A percentile compares a stretch with the other conserved stretches of the same genome.
Conservation (phyloP, 495 filamentous ascomycete species). For the Acidomyces sp. region DNA sequence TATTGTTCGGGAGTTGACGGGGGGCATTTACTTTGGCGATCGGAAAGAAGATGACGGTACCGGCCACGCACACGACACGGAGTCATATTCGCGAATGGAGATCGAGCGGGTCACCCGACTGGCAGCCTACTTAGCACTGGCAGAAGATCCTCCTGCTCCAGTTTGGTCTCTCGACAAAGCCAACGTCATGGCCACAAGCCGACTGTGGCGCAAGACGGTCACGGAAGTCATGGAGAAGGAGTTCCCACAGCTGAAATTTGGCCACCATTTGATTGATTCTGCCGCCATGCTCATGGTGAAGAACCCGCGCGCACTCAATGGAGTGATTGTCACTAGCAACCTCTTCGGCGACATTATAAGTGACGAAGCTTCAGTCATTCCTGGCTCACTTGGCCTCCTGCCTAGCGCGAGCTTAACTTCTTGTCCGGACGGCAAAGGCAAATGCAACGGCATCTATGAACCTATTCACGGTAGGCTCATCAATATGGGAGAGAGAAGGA, state of each 20-base stretch:
- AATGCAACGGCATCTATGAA: slow-evolving; percentile 84
- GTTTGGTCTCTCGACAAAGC: slow-evolving; percentile 94
- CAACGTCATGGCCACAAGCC: slow-evolving; percentile 82
- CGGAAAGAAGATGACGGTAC: slow-evolving; percentile 73
- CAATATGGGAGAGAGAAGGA: too few species aligned
- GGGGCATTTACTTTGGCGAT: slow-evolving; percentile 94
- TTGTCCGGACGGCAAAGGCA: slow-evolving; percentile 66
- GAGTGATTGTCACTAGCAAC: slow-evolving; percentile 87
- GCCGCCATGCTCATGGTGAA: slow-evolving; percentile 97
- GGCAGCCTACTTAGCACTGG: slow-evolving; percentile 68
- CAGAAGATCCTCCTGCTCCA: slow-evolving; percentile 62
- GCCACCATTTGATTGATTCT: slow-evolving; percentile 88
- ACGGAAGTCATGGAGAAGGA: slow-evolving; percentile 70
- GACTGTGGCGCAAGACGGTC: slow-evolving; percentile 83
- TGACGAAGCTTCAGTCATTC: slow-evolving; percentile 94
- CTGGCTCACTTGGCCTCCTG: slow-evolving; percentile 77
- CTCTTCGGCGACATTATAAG: slow-evolving; percentile 93
- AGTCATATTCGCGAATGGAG: slow-evolving; percentile 77
- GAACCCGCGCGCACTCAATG: slow-evolving; percentile 81
- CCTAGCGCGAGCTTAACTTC: slow-evolving; percentile 81
- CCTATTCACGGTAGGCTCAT: slow-evolving; percentile 83
- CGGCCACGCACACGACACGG: slow-evolving; percentile 73
- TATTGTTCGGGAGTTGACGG: slow-evolving; percentile 87
- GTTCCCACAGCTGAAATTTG: slow-evolving; percentile 73
- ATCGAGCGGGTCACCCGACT: slow-evolving; percentile 82